phyloP scores from a whole-genome alignment of 805 yeast genomes.

The Pichia exigua region DNA sequence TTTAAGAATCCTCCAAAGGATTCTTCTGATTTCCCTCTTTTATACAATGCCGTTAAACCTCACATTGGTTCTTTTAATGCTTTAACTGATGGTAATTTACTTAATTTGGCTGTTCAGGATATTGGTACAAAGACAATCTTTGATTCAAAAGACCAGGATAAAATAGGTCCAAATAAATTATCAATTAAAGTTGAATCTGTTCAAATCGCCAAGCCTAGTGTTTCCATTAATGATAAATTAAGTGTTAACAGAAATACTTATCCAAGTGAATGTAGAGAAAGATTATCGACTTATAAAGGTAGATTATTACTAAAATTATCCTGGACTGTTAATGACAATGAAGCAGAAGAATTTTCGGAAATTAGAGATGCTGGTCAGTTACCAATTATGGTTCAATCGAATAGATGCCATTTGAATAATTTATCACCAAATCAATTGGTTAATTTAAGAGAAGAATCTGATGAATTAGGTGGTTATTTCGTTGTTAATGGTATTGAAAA shows the following conservation, averaged over 20 bases:
- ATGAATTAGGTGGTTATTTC: constrained; percentile 95
- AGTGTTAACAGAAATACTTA: constrained; percentile 69
- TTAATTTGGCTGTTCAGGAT: constrained; percentile 80
- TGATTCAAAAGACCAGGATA: constrained; percentile 62
- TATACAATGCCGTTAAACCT: constrained; percentile 86
- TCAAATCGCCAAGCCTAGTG: constrained; percentile 77
- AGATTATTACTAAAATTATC: constrained; percentile 68
- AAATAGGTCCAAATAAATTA: constrained; percentile 74
- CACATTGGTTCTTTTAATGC: constrained; percentile 97
- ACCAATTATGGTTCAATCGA: constrained; percentile 86
- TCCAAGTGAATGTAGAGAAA: constrained; percentile 87
- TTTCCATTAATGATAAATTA: constrained; percentile 60
- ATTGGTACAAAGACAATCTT: constrained; percentile 81
- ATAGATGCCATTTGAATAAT: constrained; percentile 84
- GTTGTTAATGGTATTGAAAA: constrained; percentile 96
- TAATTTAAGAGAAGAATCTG: constrained; percentile 76
- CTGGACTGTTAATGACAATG: constrained; percentile 71
- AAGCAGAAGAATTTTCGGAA: constrained; percentile 69
- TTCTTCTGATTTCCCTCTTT: constrained; percentile 69
- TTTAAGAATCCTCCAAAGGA: constrained; percentile 88
- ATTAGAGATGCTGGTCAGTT: constrained; percentile 85
- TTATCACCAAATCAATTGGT: constrained; percentile 80
- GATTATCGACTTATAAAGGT: constrained; percentile 76
- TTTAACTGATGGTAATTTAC: constrained; percentile 74
- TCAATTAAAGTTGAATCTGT: constrained; percentile 82